Conservation (phyloP, 2,329 filamentous ascomycete species). For the Ophiognomonia clavigignenti-juglandacearum region DNA sequence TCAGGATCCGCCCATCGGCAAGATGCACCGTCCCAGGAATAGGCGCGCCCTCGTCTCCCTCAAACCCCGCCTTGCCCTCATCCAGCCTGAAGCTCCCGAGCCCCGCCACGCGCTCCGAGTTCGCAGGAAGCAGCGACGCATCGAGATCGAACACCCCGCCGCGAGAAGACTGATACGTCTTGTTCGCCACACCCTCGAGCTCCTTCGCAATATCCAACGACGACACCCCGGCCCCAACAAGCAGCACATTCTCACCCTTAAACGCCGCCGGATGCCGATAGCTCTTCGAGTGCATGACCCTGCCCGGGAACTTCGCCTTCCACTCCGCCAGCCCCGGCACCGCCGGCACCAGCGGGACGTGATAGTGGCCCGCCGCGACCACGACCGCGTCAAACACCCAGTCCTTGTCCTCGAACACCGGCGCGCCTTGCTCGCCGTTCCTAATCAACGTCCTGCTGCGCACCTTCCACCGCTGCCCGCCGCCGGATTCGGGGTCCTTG, state of each 20-base stretch:
- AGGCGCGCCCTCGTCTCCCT: slow-evolving; percentile 19
- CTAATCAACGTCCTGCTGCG: slow-evolving; percentile 38
- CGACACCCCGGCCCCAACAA: slow-evolving; percentile 48
- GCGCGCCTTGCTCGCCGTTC: slow-evolving; percentile 16
- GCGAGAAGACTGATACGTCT: slow-evolving; percentile 48
- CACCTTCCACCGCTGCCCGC: slow-evolving; percentile 54
- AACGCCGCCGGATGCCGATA: slow-evolving; percentile 62
- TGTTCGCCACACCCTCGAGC: slow-evolving; percentile 30
- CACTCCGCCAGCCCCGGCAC: slow-evolving; percentile 54
- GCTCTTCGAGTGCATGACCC: slow-evolving; percentile 64
- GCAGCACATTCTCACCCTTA: slow-evolving; percentile 40
- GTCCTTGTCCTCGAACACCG: slow-evolving; percentile 24
- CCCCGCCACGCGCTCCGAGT: slow-evolving; percentile 46
- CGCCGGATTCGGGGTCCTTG: slow-evolving; percentile 16
- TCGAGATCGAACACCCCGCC: slow-evolving; percentile 57
- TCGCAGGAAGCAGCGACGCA: slow-evolving; percentile 45
- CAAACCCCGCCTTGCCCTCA: slow-evolving; percentile 21
- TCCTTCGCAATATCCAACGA: slow-evolving; percentile 38
- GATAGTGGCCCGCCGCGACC: slow-evolving; percentile 64
- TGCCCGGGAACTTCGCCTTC: slow-evolving; percentile 46
- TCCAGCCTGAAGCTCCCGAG: slow-evolving; percentile 40
- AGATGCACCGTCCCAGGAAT: slow-evolving; percentile 49
- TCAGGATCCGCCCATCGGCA: slow-evolving; percentile 46
- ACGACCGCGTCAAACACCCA: slow-evolving; percentile 59
- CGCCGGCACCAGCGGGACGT: slow-evolving; percentile 56